phyloP scores from a whole-genome alignment of 805 yeast genomes.

The Saccharomyces mikatae region DNA sequence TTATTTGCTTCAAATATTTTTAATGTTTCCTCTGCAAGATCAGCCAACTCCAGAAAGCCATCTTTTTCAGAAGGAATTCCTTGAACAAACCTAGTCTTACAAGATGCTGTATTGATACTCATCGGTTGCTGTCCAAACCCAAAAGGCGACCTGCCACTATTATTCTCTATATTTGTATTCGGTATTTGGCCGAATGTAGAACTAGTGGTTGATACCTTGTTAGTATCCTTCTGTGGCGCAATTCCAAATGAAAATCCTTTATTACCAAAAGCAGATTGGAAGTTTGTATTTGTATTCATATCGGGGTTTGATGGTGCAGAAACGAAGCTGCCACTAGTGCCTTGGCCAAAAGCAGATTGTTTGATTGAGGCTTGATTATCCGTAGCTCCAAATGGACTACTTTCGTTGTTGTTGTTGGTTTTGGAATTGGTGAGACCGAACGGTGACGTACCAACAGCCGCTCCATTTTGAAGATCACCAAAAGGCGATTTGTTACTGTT shows the following conservation, averaged over 20 bases:
- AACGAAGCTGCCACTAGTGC: not conserved
- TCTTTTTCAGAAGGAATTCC: conserved; percentile 28
- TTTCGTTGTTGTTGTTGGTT: not conserved
- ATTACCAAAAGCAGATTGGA: not conserved
- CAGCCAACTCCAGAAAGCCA: conserved; percentile 28
- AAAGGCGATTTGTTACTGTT: conserved; percentile 6
- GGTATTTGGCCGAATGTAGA: not conserved
- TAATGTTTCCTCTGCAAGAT: conserved; percentile 37
- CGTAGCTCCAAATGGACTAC: not conserved
- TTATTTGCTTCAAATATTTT: conserved; percentile 39
- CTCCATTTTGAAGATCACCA: conserved; percentile 3
- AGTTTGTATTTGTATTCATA: not conserved
- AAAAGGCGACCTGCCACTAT: not conserved
- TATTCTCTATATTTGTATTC: not conserved
- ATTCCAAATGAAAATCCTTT: not conserved
- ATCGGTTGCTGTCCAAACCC: not conserved
- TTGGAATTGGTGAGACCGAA: conserved; percentile 3
- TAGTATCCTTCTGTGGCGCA: not conserved
- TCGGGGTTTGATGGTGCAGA: not conserved
- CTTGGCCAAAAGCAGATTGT: not conserved
- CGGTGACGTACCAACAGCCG: conserved; percentile 6
- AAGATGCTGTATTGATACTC: not conserved
- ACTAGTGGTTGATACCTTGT: not conserved
- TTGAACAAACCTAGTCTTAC: conserved; percentile 24
- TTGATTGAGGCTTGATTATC: not conserved